These are phyloP conservation scores for Trametes pubescens DNA, from an alignment of 1,284 basidiomycete genomes.

Conservation along the genomic window DNA sequence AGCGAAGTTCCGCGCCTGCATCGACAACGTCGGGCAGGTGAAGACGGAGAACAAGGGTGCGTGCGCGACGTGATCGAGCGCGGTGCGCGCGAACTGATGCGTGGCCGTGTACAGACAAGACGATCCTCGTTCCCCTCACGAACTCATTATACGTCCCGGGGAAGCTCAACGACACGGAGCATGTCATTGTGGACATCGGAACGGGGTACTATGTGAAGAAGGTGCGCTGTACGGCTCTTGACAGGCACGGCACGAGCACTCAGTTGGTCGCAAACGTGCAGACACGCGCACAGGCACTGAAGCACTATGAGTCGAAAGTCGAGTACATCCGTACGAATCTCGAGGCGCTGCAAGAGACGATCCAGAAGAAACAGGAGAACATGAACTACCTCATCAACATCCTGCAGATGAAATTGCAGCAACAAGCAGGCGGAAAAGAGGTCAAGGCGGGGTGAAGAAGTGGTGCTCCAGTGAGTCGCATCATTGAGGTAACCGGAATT, in stretches of 20 bases:
- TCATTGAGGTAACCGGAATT: neutral
- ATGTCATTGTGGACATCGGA: slow-evolving; percentile 95
- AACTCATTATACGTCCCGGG: slow-evolving; percentile 97
- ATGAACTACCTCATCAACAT: slow-evolving; percentile 77
- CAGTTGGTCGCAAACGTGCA: slow-evolving; percentile 41
- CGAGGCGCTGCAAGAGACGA: slow-evolving; percentile 84
- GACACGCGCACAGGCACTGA: slow-evolving; percentile 81
- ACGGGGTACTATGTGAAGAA: slow-evolving; percentile 98
- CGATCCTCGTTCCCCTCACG: slow-evolving; percentile 91
- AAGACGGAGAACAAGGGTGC: slow-evolving; percentile 78
- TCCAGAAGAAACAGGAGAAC: slow-evolving; percentile 91
- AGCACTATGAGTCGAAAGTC: slow-evolving; percentile 81
- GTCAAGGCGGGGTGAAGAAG: slow-evolving; percentile 33
- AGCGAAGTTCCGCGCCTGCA: slow-evolving; percentile 89
- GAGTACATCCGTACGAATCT: slow-evolving; percentile 84
- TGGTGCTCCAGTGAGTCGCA: neutral
- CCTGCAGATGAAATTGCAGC: slow-evolving; percentile 80
- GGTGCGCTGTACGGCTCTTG: slow-evolving; percentile 50
- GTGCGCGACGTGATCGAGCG: slow-evolving; percentile 33
- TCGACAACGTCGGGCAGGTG: slow-evolving; percentile 84
- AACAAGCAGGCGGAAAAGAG: slow-evolving; percentile 44
- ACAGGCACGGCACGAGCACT: no score
- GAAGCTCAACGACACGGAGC: slow-evolving; percentile 82
- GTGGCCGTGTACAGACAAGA: slow-evolving; percentile 66
- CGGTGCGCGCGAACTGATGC: neutral